Evolutionary conservation across 768 basidiomycete species (phyloP).

Genomic region (Krasilnikovozyma curviuscula): DNA sequence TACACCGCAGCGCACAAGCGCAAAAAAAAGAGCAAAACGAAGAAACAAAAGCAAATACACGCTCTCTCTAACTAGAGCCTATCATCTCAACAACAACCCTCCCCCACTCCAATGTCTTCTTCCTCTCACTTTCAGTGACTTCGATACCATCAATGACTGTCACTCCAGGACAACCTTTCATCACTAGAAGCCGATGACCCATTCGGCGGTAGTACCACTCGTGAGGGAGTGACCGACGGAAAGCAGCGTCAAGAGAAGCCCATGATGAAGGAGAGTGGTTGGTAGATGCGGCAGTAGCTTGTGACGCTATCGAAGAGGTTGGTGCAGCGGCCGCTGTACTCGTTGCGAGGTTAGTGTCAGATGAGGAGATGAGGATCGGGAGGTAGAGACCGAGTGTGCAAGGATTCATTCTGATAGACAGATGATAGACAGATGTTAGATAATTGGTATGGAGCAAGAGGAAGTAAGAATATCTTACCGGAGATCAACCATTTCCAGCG

Average conservation of each 20-base stretch:
- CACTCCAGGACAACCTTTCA: slow-evolving; percentile 50
- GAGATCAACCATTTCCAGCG: slow-evolving; percentile 78
- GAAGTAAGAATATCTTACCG: slow-evolving; percentile 37
- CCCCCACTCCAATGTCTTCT: slow-evolving; percentile 54
- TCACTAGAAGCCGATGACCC: slow-evolving; percentile 72
- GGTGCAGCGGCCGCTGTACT: background rate
- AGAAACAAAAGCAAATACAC: no score
- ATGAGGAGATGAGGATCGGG: slow-evolving; percentile 47
- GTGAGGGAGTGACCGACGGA: slow-evolving; percentile 77
- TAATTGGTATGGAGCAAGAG: background rate
- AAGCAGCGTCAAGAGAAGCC: slow-evolving; percentile 63
- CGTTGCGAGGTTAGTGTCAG: background rate
- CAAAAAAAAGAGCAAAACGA: no score
- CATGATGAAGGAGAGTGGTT: slow-evolving; percentile 28
- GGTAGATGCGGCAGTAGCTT: background rate
- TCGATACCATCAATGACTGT: slow-evolving; percentile 68
- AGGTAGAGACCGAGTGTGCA: slow-evolving; percentile 92
- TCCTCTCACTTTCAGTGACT: slow-evolving; percentile 63
- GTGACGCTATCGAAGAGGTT: background rate
- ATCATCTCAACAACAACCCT: no score
- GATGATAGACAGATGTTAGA: background rate
- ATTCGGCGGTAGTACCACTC: slow-evolving; percentile 67
- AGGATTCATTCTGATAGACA: slow-evolving; percentile 59
- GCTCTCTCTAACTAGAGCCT: no score
- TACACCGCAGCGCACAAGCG: no score